phyloP scores from a whole-genome alignment of 2,329 filamentous ascomycete genomes.

The Shiraia bambusicola region DNA sequence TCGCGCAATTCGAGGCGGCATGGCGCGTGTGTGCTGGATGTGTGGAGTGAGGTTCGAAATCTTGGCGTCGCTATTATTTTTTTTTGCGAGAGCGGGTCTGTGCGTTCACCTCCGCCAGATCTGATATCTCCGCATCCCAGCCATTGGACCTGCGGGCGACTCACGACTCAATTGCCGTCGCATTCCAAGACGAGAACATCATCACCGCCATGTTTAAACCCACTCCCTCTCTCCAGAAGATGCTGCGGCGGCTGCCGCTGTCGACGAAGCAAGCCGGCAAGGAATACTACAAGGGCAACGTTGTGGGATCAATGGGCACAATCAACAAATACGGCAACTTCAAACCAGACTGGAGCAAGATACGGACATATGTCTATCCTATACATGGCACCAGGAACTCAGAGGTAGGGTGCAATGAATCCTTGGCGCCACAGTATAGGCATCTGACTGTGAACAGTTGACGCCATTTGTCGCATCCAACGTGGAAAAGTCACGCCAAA shows the following conservation, averaged over 20 bases:
- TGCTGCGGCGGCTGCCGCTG: constrained; percentile 73
- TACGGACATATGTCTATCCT: constrained; percentile 87
- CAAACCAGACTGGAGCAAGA: constrained; percentile 79
- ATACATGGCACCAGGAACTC: constrained; percentile 59
- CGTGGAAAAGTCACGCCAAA: constrained; percentile 48
- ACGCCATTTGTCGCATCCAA: constrained; percentile 74
- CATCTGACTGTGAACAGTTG: constrained; percentile 55
- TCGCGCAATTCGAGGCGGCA: constrained; percentile 50
- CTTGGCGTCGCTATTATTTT: constrained; percentile 26
- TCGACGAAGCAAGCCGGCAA: constrained; percentile 92
- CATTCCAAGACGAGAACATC: neutral
- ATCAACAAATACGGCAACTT: constrained; percentile 86
- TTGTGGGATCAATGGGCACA: constrained; percentile 81
- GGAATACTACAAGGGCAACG: constrained; percentile 96
- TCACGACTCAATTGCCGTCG: constrained; percentile 4
- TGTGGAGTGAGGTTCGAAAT: constrained; percentile 20
- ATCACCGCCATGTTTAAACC: constrained; percentile 60
- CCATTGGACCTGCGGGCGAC: neutral
- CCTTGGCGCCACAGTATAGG: neutral
- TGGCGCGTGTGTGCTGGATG: constrained; percentile 26
- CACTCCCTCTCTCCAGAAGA: constrained; percentile 66
- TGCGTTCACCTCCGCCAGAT: constrained; percentile 14
- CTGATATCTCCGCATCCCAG: constrained; percentile 22
- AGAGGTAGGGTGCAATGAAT: constrained; percentile 19
- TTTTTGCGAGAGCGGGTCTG: constrained; percentile 13